phyloP scores from a whole-genome alignment of 495 filamentous ascomycete genomes.

The Choiromyces venosus region DNA sequence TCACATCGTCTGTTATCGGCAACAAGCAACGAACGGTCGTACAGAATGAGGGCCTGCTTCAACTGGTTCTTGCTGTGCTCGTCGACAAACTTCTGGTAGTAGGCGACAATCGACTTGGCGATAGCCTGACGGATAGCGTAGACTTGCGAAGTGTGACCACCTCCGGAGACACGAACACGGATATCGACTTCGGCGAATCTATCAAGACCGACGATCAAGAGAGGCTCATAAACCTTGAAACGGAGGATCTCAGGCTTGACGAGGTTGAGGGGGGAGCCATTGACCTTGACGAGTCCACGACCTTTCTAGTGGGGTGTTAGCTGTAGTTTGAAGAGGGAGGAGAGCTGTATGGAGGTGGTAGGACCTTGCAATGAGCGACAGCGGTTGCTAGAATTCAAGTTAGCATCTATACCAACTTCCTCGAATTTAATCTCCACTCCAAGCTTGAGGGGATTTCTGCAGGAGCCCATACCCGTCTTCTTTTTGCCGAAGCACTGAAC shows the following conservation, averaged over 20 bases:
- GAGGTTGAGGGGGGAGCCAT: constrained; percentile 89
- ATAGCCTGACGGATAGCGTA: constrained; percentile 99
- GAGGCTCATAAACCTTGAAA: constrained; percentile 98
- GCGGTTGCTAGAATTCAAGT: constrained; percentile 59
- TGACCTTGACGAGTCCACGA: constrained; percentile 95
- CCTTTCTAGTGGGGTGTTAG: constrained; percentile 55
- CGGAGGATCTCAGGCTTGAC: constrained; percentile 94
- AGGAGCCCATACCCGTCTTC: constrained; percentile 62
- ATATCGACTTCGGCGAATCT: constrained; percentile 97
- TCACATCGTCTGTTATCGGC: constrained; percentile 94
- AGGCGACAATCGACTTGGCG: constrained; percentile 94
- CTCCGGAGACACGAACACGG: constrained; percentile 90
- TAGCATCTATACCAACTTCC: constrained; percentile 42
- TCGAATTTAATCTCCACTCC: neutral
- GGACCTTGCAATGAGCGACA: constrained; percentile 92
- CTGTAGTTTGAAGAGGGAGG: neutral
- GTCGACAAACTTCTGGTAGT: constrained; percentile 99
- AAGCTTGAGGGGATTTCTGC: constrained; percentile 38
- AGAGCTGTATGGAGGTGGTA: neutral
- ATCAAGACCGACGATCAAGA: constrained; percentile 91
- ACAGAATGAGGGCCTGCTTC: constrained; percentile 87
- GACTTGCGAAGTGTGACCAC: constrained; percentile 97
- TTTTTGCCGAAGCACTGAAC: constrained; percentile 96
- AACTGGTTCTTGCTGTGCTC: constrained; percentile 99
- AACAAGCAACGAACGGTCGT: constrained; percentile 94